Base-by-base conservation (phyloP, 202 grass and related monocot species). In the Eragrostis tef region DNA sequence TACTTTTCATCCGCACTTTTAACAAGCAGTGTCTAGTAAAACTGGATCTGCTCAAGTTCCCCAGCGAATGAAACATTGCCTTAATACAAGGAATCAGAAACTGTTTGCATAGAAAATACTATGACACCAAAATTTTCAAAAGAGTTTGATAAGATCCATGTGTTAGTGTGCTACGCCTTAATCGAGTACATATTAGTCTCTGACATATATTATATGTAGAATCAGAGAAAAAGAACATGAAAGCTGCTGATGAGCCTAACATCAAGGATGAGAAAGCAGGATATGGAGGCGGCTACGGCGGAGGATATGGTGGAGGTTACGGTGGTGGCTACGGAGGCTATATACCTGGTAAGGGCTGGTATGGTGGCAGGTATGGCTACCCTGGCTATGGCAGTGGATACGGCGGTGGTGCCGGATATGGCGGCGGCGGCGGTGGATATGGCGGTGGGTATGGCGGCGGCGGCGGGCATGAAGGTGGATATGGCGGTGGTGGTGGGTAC, bases 271-370 rank as follows among this genome's bases (percentile, higher is more conserved):
- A 74, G n/a, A 74, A 58, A 9, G 34, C 19, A 20, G 19, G 19
- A 13, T 73, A 73, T 13, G 50, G 49, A 6, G 16, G 70, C 2
- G 70, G 70, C 1, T 74, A 74, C 13, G 71, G 71, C 6, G 26
- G 26, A 12, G 48, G 70, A n/a, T 73, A 73, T 3, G 17, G 17
- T 54, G 51, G 51, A 54, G 48, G 26, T 2, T 56, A 39, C 5
- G 71, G 49, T 12, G 71, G 71, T 7, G 71, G 71, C 29, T 53
- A 56, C 0, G 71, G 71, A 15, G 71, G 29, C 2, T 74, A 74
- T 58, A 12, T 54, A 54, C 70, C 70, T 13, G 70, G 48, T 0
- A 49, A 11, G 2, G 70, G 70, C 6, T 51, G 70, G 15, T 54
- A 54, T 12, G 70, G 70, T 11, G 49, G 70, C 3, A 49, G 70